phyloP scores from a whole-genome alignment of 345 rosid genomes.

The Aquilaria yunnanensis region DNA sequence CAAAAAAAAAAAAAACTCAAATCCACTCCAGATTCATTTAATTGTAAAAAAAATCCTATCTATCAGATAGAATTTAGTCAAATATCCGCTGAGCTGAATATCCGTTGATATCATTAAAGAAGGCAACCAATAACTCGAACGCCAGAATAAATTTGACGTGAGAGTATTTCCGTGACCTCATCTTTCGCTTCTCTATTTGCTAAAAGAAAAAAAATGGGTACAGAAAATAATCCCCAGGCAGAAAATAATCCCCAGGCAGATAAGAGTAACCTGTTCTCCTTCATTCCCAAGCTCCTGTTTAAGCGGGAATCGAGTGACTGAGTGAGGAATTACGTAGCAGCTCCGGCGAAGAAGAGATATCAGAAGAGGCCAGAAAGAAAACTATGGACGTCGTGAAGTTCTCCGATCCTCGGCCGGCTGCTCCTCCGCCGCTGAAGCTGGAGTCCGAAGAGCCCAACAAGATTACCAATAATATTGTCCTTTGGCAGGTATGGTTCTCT shows the following conservation, averaged over 20 bases:
- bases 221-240: not conserved
- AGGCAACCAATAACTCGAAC: no score
- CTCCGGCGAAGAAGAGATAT: not conserved
- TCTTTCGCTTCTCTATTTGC: no score
- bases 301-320: not conserved
- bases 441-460: constrained; percentile 16
- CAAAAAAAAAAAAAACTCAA: no score
- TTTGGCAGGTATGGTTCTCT: constrained; percentile 14
- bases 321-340: not conserved
- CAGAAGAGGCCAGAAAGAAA: constrained; percentile 3
- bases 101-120: no score
- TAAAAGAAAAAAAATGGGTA: no score
- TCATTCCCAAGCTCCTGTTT: constrained; percentile 2
- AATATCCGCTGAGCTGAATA: no score
- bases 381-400: constrained; percentile 15
- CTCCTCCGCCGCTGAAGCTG: constrained; percentile 25
- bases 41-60: no score
- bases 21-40: no score
- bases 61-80: no score
- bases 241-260: not conserved
- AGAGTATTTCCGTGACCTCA: no score
- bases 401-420: constrained; percentile 21
- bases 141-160: no score
- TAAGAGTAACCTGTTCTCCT: not conserved
- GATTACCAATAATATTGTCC: constrained; percentile 12